Evolutionary conservation across 768 basidiomycete genomes (phyloP).

Genomic region (Termitomyces sp.): DNA sequence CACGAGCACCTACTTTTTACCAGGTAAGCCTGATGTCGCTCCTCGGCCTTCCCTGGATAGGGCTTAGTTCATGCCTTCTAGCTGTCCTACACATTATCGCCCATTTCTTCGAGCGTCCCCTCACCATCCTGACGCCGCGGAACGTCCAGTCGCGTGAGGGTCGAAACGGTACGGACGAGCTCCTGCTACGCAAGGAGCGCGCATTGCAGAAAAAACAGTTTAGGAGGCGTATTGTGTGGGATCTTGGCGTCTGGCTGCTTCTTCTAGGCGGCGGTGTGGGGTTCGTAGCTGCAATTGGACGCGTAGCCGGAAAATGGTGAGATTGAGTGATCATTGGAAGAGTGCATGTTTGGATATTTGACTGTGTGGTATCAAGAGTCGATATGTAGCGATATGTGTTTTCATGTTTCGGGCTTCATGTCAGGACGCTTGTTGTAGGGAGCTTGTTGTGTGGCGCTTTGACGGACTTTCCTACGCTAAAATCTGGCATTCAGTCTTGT

Average conservation of each 20-base stretch:
- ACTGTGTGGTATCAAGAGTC: neutral
- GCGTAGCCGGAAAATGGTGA: conserved; percentile 48
- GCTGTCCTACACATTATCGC: conserved; percentile 75
- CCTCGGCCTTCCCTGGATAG: neutral
- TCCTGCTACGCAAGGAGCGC: conserved; percentile 82
- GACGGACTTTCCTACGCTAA: neutral
- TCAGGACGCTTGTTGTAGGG: neutral
- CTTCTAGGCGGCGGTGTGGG: conserved; percentile 53
- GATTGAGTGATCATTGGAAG: neutral
- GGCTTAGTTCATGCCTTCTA: conserved; percentile 11
- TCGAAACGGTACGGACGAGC: conserved; percentile 41
- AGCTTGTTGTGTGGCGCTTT: neutral
- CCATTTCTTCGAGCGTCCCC: conserved; percentile 80
- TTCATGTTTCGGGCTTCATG: neutral
- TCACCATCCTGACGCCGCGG: conserved; percentile 72
- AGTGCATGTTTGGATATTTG: neutral
- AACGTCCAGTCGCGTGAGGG: conserved; percentile 9
- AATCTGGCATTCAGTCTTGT: conserved; percentile 9
- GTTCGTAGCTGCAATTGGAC: conserved; percentile 52
- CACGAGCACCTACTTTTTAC: conserved; percentile 54
- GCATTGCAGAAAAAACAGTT: conserved; percentile 72
- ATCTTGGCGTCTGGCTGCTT: conserved; percentile 75
- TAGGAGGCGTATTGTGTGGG: conserved; percentile 73
- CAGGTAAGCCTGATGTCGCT: conserved; percentile 32
- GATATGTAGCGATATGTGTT: neutral